Percentiles rank a stretch among this genome's conserved stretches.
phyloP scores from a whole-genome alignment of 73 alveolate species.

The Tetrahymena elliotti region DNA sequence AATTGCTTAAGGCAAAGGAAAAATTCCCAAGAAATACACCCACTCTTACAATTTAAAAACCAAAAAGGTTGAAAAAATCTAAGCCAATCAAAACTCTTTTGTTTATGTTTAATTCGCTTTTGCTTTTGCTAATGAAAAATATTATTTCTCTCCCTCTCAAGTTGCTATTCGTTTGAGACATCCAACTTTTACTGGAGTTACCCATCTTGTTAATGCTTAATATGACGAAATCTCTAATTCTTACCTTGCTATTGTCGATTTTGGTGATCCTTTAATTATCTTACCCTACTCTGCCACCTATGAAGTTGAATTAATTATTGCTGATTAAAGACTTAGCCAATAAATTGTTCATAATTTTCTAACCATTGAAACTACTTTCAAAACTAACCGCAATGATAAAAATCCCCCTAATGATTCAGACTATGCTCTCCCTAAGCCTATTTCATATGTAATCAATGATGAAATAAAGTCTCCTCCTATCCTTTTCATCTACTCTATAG shows the following conservation, averaged over 20 bases:
- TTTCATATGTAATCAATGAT: neutral
- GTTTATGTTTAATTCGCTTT: neutral
- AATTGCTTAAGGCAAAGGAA: neutral
- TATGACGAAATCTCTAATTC: neutral
- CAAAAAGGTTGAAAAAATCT: neutral
- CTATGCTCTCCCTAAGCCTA: neutral
- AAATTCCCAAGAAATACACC: neutral
- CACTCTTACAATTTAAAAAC: neutral
- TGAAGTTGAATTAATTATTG: neutral
- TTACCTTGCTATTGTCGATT: neutral
- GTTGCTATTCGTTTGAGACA: neutral
- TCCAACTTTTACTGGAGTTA: neutral
- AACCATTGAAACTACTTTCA: neutral
- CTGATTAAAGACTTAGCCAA: neutral
- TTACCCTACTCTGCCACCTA: neutral
- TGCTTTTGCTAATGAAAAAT: neutral
- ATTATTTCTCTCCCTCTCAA: neutral
- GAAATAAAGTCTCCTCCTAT: neutral
- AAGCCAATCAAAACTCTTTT: neutral
- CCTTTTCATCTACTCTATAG: neutral
- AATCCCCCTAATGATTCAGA: neutral
- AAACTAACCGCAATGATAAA: neutral
- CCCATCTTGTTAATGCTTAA: neutral
- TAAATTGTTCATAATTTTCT: neutral
- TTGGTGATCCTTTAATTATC: neutral